Evolutionary conservation across 495 filamentous ascomycete species (phyloP).

Genomic region (Ramalina intermedia): DNA sequence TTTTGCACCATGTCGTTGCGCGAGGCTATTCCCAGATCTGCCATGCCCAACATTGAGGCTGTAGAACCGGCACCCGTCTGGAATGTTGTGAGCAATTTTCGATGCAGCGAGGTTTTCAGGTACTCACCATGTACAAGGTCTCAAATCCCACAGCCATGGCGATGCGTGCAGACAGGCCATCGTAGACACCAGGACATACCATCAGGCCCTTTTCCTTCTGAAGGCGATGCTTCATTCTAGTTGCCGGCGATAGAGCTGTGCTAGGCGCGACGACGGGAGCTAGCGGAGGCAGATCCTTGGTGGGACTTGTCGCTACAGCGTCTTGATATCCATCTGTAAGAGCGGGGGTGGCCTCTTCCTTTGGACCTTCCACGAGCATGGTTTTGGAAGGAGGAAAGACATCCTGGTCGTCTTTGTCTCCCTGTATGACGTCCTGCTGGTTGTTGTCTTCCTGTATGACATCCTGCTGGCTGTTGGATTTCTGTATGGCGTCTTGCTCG

Average conservation of each 20-base stretch:
- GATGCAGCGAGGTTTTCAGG: not conserved
- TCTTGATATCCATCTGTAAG: not conserved
- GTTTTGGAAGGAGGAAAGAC: not conserved
- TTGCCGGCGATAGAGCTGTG: slow-evolving; percentile 6
- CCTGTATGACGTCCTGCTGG: not conserved
- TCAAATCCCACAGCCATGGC: slow-evolving; percentile 47
- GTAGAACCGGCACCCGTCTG: slow-evolving; percentile 58
- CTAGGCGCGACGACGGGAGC: not conserved
- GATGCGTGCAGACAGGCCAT: slow-evolving; percentile 52
- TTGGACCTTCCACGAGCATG: not conserved
- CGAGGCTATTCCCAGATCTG: slow-evolving; percentile 50
- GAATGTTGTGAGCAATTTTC: not conserved
- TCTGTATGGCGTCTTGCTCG: not conserved
- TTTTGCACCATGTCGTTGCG: slow-evolving; percentile 52
- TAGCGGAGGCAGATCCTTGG: not conserved
- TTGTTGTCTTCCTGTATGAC: no score
- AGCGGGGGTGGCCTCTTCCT: not conserved
- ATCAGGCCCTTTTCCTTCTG: slow-evolving; percentile 25
- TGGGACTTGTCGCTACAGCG: not conserved
- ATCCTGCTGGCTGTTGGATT: not conserved
- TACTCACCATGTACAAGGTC: slow-evolving; percentile 49
- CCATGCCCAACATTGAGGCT: slow-evolving; percentile 45
- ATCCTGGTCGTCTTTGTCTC: not conserved
- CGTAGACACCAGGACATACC: slow-evolving; percentile 53
- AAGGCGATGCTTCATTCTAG: slow-evolving; percentile 26